Evolutionary conservation across 441 rosid species (phyloP).

Genomic region (Adansonia grandidieri): DNA sequence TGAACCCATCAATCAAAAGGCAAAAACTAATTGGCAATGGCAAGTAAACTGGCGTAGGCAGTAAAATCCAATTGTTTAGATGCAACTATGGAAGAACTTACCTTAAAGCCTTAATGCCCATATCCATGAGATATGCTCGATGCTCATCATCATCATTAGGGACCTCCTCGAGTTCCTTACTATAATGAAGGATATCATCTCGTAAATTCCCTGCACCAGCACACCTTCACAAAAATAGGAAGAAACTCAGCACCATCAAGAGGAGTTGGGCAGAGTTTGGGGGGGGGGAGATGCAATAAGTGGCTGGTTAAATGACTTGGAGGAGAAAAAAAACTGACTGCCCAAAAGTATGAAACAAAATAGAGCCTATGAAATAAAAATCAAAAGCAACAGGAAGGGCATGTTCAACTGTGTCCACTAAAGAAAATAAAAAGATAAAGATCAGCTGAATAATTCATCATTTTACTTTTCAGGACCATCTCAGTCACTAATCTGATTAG

Average conservation of each 20-base stretch:
- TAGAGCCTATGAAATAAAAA: neutral
- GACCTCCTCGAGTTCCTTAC: conserved; percentile 64
- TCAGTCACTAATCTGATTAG: neutral
- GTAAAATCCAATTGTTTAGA: conserved; percentile 17
- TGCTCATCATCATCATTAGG: conserved; percentile 62
- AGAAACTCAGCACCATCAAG: conserved; percentile 32
- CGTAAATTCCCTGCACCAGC: conserved; percentile 97
- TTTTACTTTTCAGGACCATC: neutral
- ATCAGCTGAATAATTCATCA: neutral
- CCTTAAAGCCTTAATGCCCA: conserved; percentile 94
- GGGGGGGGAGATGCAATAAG: neutral
- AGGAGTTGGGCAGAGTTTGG: no score
- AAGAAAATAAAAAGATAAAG: neutral
- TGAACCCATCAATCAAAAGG: neutral
- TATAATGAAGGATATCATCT: conserved; percentile 75
- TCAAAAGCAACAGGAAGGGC: conserved; percentile 1
- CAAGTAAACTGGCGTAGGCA: conserved; percentile 6
- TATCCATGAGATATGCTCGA: conserved; percentile 70
- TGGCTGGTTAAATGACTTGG: conserved; percentile 8
- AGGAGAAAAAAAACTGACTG: neutral
- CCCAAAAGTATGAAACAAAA: conserved; percentile 2
- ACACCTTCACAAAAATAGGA: conserved; percentile 55
- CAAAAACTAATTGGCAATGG: conserved; percentile 10
- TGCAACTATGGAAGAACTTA: conserved; percentile 38
- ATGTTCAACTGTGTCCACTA: neutral